Base-by-base conservation (phyloP, 345 rosid genomes). In the Punica granatum region DNA sequence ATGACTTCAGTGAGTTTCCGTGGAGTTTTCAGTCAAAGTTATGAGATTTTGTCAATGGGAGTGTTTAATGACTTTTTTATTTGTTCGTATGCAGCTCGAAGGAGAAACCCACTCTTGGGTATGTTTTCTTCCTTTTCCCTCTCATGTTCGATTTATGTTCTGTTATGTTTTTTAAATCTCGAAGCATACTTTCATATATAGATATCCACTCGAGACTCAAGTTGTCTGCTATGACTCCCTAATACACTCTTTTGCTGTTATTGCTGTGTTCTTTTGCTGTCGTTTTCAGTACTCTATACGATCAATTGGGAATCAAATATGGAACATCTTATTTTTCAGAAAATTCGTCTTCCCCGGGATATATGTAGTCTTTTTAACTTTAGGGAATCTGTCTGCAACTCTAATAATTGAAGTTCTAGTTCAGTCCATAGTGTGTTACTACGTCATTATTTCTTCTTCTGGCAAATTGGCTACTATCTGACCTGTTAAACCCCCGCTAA, bases 61-160 rank as follows among this genome's bases (percentile, higher is more conserved):
- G 32, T 39, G 23, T n/a, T 63, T 26, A 34, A 56, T 4, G 43
- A 70, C 33, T 23, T 39, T 65, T 31, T 28, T 69, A 51, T 30
- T 31, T 33, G 39, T 18, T 39, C 9, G 48, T 67, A 11, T 69
- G 81, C 86, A 89, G 96, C 96, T 89, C 96, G 76, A 89, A 85
- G 96, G 96, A 86, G 96, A 89, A 75, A 75, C 96, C 90, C 90
- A 86, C 96, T 86, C 96, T 89, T 58, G 96, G 96, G 92, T 82
- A 53, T 21, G 56, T 69, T 19, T 31, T 51, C 53, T 59, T 30
- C n/a, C 41, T 12, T 43, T 21, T 65, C 33, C 33, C 34, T 41
- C 63, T 30, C n/a, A 4, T 36, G 10, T 69, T 46, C 34, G 4
- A 8, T 36, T 32, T 28, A 18, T 39, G 28, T 23, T 35, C 30